Conservation (phyloP, 179 eudicot genomes). For the Silene vulgaris region DNA sequence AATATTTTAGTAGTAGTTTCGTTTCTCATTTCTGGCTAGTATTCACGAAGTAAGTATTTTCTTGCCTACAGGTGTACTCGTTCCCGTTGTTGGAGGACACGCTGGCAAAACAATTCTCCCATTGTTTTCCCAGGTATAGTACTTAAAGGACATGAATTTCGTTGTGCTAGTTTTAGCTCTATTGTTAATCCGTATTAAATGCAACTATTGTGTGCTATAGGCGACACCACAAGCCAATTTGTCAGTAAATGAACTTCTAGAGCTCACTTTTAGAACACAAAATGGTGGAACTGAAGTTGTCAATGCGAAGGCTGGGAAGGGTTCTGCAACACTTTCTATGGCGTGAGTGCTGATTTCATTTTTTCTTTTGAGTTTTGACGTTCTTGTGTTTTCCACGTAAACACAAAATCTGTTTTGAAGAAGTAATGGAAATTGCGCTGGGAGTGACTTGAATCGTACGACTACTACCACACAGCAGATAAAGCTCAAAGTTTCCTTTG, state of each 20-base stretch:
- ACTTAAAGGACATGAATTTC: not conserved
- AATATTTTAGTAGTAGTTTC: not conserved
- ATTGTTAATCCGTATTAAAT: not conserved
- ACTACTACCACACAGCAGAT: too few species aligned
- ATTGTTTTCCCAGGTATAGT: constrained; percentile 85
- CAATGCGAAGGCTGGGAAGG: constrained; percentile 99
- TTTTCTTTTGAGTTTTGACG: not conserved
- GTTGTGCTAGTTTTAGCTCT: not conserved
- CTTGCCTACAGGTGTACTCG: constrained; percentile 57
- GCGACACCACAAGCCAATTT: constrained; percentile 81
- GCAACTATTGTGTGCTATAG: constrained; percentile 28
- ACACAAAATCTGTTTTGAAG: too few species aligned
- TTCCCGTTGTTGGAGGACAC: constrained; percentile 96
- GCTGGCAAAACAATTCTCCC: constrained; percentile 94
- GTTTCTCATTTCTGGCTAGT: not conserved
- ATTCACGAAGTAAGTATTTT: not conserved
- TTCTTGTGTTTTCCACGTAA: too few species aligned
- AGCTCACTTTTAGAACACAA: constrained; percentile 74
- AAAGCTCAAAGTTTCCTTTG: too few species aligned
- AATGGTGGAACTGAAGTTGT: constrained; percentile 99
- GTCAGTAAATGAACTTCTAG: constrained; percentile 41
- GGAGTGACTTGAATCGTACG: too few species aligned
- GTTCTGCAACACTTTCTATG: constrained; percentile 97
- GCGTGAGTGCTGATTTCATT: constrained; percentile 57
- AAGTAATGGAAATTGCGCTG: too few species aligned